Evolutionary conservation across 2,329 filamentous ascomycete species (phyloP), one percentile per base, ranked within the genome.

Genomic region (Nemania diffusa): DNA sequence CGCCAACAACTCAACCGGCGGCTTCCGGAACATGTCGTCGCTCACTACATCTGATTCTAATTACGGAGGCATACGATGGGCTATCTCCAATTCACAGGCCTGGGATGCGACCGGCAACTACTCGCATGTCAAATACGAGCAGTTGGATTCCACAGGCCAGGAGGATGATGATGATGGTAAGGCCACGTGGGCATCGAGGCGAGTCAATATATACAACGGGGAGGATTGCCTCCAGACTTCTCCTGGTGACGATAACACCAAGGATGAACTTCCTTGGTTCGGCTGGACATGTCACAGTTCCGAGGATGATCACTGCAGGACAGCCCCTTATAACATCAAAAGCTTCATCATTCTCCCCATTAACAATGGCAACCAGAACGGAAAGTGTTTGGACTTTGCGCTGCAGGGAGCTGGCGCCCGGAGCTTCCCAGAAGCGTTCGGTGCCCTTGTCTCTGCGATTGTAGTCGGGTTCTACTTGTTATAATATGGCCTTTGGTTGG

Each of bases 371-470:
- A n/a, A 53, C 9, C 42, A 9, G 27, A 24, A 56, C 17, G 51
- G 59, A 34, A 55, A 62, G 51, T 62, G 59, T 37, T 56, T 62
- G 50, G 50, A 46, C 50, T 62, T 62, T 62, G 50, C 51, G 50
- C 11, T 46, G 4, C 2, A 26, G 8, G 51, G 59, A 62, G 50
- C 50, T 34, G 22, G 59, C 51, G 59, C 37, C 40, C 51, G 50
- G 5, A 37, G 40, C 50, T 48, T 46, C 4, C 50, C 59, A n/a
- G 13, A 42, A n/a, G 50, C 22, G 22, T 52, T 52, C 20, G 57
- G 57, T 22, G 50, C 34, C 48, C 58, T 62, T 62, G 37, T 62
- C 50, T 7, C 58, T 46, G 58, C 37, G 58, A 46, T 62, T 17
- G 51, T 37, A 27, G 50, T 56, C 37, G 51, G 59, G 26, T 56